Conservation (phyloP, 2,329 filamentous ascomycete species). For the Pestalotiopsis sp. region DNA sequence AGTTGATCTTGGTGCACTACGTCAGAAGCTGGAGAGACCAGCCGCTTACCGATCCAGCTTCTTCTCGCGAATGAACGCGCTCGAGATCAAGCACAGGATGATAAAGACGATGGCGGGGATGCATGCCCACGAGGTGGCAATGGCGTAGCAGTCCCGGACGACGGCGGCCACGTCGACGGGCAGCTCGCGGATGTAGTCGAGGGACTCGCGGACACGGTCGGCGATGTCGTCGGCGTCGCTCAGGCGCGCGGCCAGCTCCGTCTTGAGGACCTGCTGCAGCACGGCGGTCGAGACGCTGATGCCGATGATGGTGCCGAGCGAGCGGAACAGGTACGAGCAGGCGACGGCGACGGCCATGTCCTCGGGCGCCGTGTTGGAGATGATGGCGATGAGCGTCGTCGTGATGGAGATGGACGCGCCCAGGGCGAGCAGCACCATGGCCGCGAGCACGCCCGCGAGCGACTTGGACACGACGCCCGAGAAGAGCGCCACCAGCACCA, state of each 20-base stretch:
- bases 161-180: slow-evolving; percentile 60
- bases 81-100: slow-evolving; percentile 39
- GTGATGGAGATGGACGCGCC: slow-evolving; percentile 63
- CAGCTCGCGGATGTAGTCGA: slow-evolving; percentile 69
- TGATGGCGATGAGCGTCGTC: slow-evolving; percentile 70
- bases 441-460: slow-evolving; percentile 55
- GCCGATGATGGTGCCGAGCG: slow-evolving; percentile 76
- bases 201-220: slow-evolving; percentile 67
- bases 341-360: slow-evolving; percentile 79
- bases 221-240: slow-evolving; percentile 67
- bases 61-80: slow-evolving; percentile 61
- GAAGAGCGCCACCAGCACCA: slow-evolving; percentile 59
- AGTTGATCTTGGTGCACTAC: no score
- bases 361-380: slow-evolving; percentile 67
- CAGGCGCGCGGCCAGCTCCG: slow-evolving; percentile 56
- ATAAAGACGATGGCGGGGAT: slow-evolving; percentile 40
- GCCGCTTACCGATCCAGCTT: slow-evolving; percentile 42
- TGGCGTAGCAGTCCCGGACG: slow-evolving; percentile 69
- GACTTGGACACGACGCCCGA: slow-evolving; percentile 56
- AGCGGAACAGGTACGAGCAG: slow-evolving; percentile 80
- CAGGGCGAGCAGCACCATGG: slow-evolving; percentile 53
- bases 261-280: slow-evolving; percentile 69
- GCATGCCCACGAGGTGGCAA: slow-evolving; percentile 44
- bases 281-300: slow-evolving; percentile 73
- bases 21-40: no score